Conservation (phyloP, 768 basidiomycete species). For the Leccinum rimulosum region DNA sequence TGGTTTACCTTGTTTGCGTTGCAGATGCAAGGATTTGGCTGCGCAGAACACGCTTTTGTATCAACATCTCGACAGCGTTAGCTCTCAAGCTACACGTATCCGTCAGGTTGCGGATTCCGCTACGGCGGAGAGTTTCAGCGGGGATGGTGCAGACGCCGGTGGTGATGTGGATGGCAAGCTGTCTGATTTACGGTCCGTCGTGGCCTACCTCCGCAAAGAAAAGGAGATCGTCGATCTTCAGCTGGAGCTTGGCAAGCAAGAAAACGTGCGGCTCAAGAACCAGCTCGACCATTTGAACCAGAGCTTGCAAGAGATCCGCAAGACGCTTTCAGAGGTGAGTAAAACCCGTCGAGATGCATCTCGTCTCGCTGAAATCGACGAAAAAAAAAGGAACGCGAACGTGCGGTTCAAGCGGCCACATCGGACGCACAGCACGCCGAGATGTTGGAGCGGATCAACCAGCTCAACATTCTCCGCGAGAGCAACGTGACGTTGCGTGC, state of each 20-base stretch:
- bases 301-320: conserved; percentile 66
- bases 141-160: conserved; percentile 40
- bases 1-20: not conserved
- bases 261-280: conserved; percentile 68
- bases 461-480: conserved; percentile 81
- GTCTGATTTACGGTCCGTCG: conserved; percentile 72
- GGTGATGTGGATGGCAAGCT: conserved; percentile 61
- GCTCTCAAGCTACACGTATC: conserved; percentile 78
- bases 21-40: conserved; percentile 68
- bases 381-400: conserved; percentile 65
- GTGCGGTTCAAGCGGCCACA: conserved; percentile 64
- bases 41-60: conserved; percentile 78
- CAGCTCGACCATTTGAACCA: conserved; percentile 75
- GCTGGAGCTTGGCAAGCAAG: conserved; percentile 74
- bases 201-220: conserved; percentile 82
- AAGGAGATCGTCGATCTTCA: conserved; percentile 91
- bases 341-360: not conserved
- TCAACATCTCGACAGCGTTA: conserved; percentile 82
- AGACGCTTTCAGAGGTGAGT: conserved; percentile 67
- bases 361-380: not conserved
- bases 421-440: conserved; percentile 81
- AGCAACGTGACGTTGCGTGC: conserved; percentile 84
- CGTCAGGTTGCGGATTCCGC: conserved; percentile 63
- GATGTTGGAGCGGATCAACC: conserved; percentile 82
- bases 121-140: conserved; percentile 32